These are phyloP conservation scores for Neurospora sp. DNA, from an alignment of 495 filamentous ascomycete species.

Conservation along the genomic window DNA sequence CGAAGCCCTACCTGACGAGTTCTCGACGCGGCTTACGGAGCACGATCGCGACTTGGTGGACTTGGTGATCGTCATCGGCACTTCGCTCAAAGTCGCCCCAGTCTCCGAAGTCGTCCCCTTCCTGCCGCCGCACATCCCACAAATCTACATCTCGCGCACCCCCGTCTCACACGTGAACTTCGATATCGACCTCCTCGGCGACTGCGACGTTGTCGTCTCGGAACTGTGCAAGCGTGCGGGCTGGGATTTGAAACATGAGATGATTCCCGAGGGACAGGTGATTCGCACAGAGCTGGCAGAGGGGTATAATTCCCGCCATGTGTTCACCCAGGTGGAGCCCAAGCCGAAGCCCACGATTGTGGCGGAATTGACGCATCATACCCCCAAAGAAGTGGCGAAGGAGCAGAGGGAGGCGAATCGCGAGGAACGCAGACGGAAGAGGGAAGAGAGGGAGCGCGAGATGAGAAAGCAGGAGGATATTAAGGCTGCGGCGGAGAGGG, in stretches of 20 bases:
- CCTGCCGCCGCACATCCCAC: constrained; percentile 68
- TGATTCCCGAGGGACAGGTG: constrained; percentile 63
- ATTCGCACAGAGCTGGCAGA: constrained; percentile 48
- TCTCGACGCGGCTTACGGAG: constrained; percentile 68
- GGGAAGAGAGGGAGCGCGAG: not conserved
- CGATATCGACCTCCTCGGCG: constrained; percentile 86
- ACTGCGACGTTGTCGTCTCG: constrained; percentile 83
- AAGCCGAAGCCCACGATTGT: not conserved
- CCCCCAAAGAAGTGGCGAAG: not conserved
- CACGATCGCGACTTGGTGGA: constrained; percentile 74
- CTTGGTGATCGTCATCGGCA: constrained; percentile 94
- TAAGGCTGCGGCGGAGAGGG: not conserved
- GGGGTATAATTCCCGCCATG: constrained; percentile 56
- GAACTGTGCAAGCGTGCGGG: constrained; percentile 79
- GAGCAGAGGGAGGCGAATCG: constrained; percentile 1
- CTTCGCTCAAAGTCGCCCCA: constrained; percentile 90
- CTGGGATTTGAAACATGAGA: constrained; percentile 83
- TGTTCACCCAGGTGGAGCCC: constrained; percentile 36
- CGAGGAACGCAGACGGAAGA: not conserved
- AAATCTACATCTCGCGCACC: constrained; percentile 88
- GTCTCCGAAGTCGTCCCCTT: constrained; percentile 84
- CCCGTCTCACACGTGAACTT: constrained; percentile 85
- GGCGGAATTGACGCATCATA: not conserved
- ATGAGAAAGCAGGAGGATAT: constrained; percentile 1
- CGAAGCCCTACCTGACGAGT: constrained; percentile 74